phyloP scores from a whole-genome alignment of 495 filamentous ascomycete genomes.

The Penicillium robsamsonii region DNA sequence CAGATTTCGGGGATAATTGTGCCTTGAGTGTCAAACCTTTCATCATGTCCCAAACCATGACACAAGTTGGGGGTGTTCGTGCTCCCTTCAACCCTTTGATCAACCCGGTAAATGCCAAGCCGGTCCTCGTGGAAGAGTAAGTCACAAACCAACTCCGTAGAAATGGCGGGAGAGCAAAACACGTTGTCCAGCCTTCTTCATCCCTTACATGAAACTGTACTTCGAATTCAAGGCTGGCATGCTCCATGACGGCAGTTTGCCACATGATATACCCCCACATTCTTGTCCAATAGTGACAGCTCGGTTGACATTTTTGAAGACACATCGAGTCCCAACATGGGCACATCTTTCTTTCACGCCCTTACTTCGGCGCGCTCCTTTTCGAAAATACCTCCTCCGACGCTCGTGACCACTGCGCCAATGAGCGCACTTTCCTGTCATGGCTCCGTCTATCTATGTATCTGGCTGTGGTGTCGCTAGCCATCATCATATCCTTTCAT shows the following conservation, averaged over 20 bases:
- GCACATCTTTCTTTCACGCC: slow-evolving; percentile 65
- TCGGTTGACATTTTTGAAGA: slow-evolving; percentile 16
- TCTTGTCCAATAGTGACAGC: neutral
- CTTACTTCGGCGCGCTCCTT: slow-evolving; percentile 72
- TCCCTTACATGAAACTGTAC: slow-evolving; percentile 1
- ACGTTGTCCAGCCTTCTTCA: neutral
- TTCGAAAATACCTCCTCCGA: slow-evolving; percentile 89
- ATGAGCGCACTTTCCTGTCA: slow-evolving; percentile 77
- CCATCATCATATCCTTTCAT: slow-evolving; percentile 91
- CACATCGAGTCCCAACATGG: slow-evolving; percentile 30
- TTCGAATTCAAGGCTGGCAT: neutral
- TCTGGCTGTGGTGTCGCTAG: slow-evolving; percentile 82
- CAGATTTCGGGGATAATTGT: neutral
- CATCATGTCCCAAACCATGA: slow-evolving; percentile 17
- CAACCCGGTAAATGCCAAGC: slow-evolving; percentile 34
- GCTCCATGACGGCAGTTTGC: neutral
- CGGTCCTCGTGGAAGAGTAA: slow-evolving; percentile 45
- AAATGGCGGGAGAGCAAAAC: neutral
- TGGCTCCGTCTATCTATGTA: slow-evolving; percentile 91
- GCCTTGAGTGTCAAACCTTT: neutral
- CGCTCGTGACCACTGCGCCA: slow-evolving; percentile 65
- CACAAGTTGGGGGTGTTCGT: slow-evolving; percentile 8
- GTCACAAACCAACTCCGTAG: slow-evolving; percentile 5
- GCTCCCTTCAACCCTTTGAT: slow-evolving; percentile 40
- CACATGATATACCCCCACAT: neutral